Base-by-base conservation (phyloP, 495 filamentous ascomycete species). In the Podospora sp. region DNA sequence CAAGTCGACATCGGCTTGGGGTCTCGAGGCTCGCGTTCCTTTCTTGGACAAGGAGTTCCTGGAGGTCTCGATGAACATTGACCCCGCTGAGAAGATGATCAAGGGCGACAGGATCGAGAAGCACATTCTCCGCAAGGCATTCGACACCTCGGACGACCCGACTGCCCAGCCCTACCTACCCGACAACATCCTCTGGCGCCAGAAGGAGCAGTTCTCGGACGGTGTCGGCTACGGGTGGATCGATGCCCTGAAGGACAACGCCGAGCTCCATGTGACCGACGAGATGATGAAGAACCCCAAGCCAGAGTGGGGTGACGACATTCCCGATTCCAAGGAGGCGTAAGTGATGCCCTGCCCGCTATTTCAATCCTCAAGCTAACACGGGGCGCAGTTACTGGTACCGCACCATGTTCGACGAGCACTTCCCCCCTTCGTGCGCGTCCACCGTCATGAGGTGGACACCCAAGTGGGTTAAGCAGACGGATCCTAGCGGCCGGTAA, bases 161-260 rank as follows among this genome's bases (percentile, higher is more conserved):
- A 87, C 83, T 50, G 83, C 84, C 18, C 78, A 89, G 72, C 86
- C 95, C 16, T 99, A 98, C 82, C 86, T 99, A 21, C 95, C 95
- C 35, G 90, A 95, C 18, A 88, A 95, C 74, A 98, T 99, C 70
- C 89, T 99, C 49, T 99, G 92, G 91, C 87, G 95, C 73, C 95
- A 99, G 83, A 99, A 99, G 87, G 95, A 99, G 83, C 96, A 98
- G 83, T 99, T 99, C 83, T 92, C 89, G 63, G 95, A 99, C 75
- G 95, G 95, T 78, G 96, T 99, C 68, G 95, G 95, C 64, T 99
- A 99, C 82, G 93, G 96, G 68, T 99, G 95, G 95, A 97, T 98
- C 79, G 96, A 99, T 76, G 91, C 88, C 18, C 85, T 99, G 56
- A 99, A 97, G 85, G 96, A 97, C 77, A 88, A 89, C 68, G 96